Conservation (phyloP, 139 green algal genomes). For the Eudorina sp. region DNA sequence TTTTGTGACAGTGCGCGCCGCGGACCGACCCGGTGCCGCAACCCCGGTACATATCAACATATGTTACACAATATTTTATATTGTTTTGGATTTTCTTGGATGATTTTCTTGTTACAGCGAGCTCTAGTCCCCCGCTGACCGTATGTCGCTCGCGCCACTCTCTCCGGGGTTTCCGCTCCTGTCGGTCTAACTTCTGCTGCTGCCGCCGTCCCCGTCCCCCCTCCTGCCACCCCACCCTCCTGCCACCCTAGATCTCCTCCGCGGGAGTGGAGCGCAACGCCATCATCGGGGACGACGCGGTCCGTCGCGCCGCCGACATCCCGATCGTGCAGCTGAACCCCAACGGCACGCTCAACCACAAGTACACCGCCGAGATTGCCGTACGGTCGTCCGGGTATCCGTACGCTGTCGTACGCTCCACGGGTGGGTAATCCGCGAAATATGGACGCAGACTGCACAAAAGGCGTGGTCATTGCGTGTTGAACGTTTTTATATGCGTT, state of each 20-base stretch:
- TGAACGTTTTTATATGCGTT: no score
- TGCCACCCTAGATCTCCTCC: conserved; percentile 70
- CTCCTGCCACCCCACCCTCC: no score
- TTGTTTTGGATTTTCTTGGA: not conserved
- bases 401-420: conserved; percentile 85
- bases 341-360: conserved; percentile 83
- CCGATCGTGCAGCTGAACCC: conserved; percentile 94
- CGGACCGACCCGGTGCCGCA: no score
- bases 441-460: no score
- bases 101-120: no score
- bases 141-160: no score
- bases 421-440: conserved; percentile 70
- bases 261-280: conserved; percentile 90
- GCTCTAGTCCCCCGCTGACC: no score
- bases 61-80: not conserved
- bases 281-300: conserved; percentile 82
- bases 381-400: conserved; percentile 73
- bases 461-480: no score
- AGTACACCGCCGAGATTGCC: conserved; percentile 84
- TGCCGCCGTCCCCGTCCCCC: not conserved
- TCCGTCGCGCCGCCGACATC: conserved; percentile 78
- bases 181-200: no score
- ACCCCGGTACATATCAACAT: not conserved
- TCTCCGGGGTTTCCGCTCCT: no score
- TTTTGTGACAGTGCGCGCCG: no score